A percentile compares a stretch with the other conserved stretches of the same genome.
phyloP scores from a whole-genome alignment of 2,329 filamentous ascomycete genomes.

The Paraphaeosphaeria sporulosa region DNA sequence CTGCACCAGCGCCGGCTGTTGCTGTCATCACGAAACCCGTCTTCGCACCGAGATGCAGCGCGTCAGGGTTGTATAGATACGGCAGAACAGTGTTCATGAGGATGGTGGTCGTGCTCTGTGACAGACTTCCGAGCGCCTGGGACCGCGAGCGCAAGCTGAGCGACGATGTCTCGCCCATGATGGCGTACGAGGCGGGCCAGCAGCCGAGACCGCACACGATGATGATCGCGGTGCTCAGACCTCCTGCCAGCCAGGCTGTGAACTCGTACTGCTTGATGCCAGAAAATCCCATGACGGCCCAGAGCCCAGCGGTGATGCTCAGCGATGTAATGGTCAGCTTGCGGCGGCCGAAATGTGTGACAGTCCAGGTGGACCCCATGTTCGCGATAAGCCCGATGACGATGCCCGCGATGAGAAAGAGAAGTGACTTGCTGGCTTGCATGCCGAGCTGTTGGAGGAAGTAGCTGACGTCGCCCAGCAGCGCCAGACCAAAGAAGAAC shows the following conservation, averaged over 20 bases:
- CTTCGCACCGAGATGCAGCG: slow-evolving; percentile 46
- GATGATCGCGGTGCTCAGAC: slow-evolving; percentile 15
- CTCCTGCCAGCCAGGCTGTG: slow-evolving; percentile 24
- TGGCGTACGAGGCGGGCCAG: slow-evolving; percentile 27
- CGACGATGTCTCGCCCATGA: slow-evolving; percentile 21
- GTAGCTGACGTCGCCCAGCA: slow-evolving; percentile 56
- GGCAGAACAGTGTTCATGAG: slow-evolving; percentile 27
- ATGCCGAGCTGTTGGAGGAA: slow-evolving; percentile 26
- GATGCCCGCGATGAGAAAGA: slow-evolving; percentile 26
- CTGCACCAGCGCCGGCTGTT: slow-evolving; percentile 30
- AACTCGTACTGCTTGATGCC: slow-evolving; percentile 22
- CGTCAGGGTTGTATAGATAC: slow-evolving; percentile 49
- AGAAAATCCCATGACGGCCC: slow-evolving; percentile 23
- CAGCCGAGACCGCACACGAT: slow-evolving; percentile 22
- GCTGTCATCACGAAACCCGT: slow-evolving; percentile 49
- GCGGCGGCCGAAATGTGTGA: slow-evolving; percentile 23
- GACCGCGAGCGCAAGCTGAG: slow-evolving; percentile 46
- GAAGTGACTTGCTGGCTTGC: slow-evolving; percentile 14
- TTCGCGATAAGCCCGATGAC: slow-evolving; percentile 22
- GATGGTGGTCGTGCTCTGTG: slow-evolving; percentile 17
- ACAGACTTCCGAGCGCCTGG: slow-evolving; percentile 43
- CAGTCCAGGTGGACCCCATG: slow-evolving; percentile 20
- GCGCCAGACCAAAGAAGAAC: slow-evolving; percentile 55
- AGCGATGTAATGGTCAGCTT: slow-evolving; percentile 18
- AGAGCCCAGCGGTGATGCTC: slow-evolving; percentile 18